Evolutionary conservation across 306 rosid species (phyloP).

Genomic region (Aeschynomene evenia): DNA sequence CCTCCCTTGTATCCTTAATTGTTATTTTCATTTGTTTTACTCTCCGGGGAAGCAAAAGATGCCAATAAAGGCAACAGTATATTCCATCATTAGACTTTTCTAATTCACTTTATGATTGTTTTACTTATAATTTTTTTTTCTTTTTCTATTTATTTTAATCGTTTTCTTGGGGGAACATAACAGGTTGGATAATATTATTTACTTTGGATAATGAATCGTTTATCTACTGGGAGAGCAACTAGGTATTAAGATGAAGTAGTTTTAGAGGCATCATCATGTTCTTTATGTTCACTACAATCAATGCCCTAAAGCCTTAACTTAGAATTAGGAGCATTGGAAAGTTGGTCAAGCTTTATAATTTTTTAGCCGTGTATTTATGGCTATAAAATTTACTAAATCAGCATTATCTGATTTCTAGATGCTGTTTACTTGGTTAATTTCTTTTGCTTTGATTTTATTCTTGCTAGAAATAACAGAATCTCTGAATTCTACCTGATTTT

Average conservation of each 20-base stretch:
- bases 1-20: conserved; percentile 90
- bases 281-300: background rate
- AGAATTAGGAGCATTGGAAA: background rate
- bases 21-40: background rate
- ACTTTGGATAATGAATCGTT: conserved; percentile 9
- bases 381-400: background rate
- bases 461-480: conserved; percentile 5
- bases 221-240: background rate
- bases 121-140: background rate
- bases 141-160: background rate
- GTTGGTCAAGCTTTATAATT: conserved; percentile 15
- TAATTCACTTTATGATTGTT: background rate
- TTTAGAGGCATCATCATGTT: background rate
- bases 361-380: background rate
- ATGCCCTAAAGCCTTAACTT: conserved; percentile 2
- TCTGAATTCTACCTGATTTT: conserved; percentile 3
- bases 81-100: background rate
- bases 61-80: background rate
- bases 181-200: conserved; percentile 5
- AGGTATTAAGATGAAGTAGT: conserved; percentile 14
- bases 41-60: conserved; percentile 13
- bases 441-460: conserved; percentile 20
- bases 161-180: background rate
- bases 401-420: background rate
- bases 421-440: conserved; percentile 12